Evolutionary conservation across 345 rosid species (phyloP).

Genomic region (Arabidopsis suecica): DNA sequence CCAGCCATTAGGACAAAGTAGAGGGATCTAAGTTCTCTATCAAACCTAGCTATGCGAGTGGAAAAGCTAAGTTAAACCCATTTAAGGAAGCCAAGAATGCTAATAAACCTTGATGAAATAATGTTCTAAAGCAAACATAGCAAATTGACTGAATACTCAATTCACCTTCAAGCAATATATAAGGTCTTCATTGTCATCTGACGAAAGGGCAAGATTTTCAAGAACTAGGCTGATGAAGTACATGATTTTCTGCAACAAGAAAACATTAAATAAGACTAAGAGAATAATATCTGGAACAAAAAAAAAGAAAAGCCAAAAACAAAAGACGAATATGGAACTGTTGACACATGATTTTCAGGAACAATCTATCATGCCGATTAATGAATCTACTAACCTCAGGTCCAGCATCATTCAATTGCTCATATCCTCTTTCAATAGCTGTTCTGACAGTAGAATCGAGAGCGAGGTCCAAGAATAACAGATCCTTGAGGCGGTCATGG

Average conservation of each 20-base stretch:
- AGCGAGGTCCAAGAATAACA: conserved; percentile 87
- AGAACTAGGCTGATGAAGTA: conserved; percentile 77
- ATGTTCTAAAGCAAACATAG: conserved; percentile 15
- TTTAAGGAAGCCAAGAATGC: conserved; percentile 16
- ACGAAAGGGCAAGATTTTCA: conserved; percentile 91
- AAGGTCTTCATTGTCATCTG: conserved; percentile 94
- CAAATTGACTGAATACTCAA: conserved; percentile 40
- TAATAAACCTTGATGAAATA: conserved; percentile 11
- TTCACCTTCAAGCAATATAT: conserved; percentile 89
- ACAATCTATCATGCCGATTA: conserved; percentile 10
- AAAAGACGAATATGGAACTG: conserved; percentile 9
- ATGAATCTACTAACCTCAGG: conserved; percentile 69
- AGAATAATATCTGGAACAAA: conserved; percentile 7
- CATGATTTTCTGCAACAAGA: conserved; percentile 76
- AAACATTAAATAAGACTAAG: conserved; percentile 29
- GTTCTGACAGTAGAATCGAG: conserved; percentile 97
- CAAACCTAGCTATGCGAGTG: conserved; percentile 12
- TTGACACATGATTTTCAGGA: conserved; percentile 11
- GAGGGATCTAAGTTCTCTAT: not conserved
- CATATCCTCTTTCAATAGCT: conserved; percentile 93
- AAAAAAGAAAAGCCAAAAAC: no score
- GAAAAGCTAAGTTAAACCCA: not conserved
- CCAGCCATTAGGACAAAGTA: conserved; percentile 1
- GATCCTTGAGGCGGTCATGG: conserved; percentile 86
- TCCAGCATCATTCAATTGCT: conserved; percentile 74